These are phyloP conservation scores for Ramularia endophylla DNA, from an alignment of 2,329 filamentous ascomycete genomes.

Conservation along the genomic window DNA sequence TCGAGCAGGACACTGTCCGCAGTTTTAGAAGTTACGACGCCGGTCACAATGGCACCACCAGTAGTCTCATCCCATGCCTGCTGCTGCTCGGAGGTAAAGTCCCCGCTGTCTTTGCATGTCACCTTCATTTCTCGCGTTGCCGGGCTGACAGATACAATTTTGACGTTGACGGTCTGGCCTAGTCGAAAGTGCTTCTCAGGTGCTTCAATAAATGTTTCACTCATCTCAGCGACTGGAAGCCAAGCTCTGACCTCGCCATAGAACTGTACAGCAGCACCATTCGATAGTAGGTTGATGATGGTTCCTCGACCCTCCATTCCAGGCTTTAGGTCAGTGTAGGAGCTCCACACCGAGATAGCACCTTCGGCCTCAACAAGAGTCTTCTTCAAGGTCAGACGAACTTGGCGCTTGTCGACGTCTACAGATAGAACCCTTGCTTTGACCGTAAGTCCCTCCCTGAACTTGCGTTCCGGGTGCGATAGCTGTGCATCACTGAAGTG, in stretches of 20 bases:
- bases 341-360: conserved; percentile 70
- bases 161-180: conserved; percentile 87
- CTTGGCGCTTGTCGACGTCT: conserved; percentile 66
- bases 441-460: conserved; percentile 76
- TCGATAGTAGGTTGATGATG: conserved; percentile 70
- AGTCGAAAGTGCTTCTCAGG: conserved; percentile 81
- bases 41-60: conserved; percentile 68
- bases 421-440: conserved; percentile 81
- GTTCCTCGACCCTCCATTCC: conserved; percentile 80
- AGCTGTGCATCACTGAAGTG: conserved; percentile 85
- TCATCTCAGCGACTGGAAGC: conserved; percentile 94
- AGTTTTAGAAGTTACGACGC: conserved; percentile 52
- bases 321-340: conserved; percentile 65
- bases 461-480: conserved; percentile 94
- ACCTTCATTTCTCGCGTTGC: conserved; percentile 69
- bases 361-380: conserved; percentile 71
- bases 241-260: conserved; percentile 80
- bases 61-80: conserved; percentile 65
- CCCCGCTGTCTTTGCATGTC: conserved; percentile 84
- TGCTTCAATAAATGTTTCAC: conserved; percentile 88
- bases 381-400: conserved; percentile 91
- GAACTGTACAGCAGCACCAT: conserved; percentile 87
- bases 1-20: conserved; percentile 56
- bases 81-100: conserved; percentile 71
- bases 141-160: conserved; percentile 73